Percentiles rank a stretch among this genome's conserved stretches.
Conservation (phyloP, 139 green algal genomes). For the Deuterostichococcus epilithicus region DNA sequence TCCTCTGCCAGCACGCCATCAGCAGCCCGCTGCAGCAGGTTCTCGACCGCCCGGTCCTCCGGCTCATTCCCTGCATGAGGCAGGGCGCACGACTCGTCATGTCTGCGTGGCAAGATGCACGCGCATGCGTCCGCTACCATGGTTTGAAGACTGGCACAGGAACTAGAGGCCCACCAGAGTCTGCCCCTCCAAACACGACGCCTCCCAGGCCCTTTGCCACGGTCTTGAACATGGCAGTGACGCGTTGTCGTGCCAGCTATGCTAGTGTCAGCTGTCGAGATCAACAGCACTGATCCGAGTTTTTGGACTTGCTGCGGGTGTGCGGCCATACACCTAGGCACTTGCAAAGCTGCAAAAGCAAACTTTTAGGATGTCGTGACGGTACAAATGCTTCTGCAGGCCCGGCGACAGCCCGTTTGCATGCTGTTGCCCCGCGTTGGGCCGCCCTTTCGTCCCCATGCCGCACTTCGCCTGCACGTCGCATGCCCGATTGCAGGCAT, state of each 20-base stretch:
- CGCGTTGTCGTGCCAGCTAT: not conserved
- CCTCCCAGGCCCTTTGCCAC: constrained; percentile 23
- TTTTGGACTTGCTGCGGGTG: not conserved
- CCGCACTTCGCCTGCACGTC: not conserved
- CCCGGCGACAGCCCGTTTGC: too few relatives aligned
- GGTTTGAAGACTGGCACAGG: not conserved
- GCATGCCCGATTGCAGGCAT: not conserved
- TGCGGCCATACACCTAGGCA: not conserved
- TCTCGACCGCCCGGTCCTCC: constrained; percentile 44
- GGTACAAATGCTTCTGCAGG: not conserved
- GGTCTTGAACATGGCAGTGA: not conserved
- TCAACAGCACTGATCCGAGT: not conserved
- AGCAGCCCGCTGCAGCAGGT: constrained; percentile 67
- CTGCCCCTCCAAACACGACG: not conserved
- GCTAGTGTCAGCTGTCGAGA: not conserved
- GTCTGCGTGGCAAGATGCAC: not conserved
- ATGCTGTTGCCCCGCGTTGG: too few relatives aligned
- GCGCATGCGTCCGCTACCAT: not conserved
- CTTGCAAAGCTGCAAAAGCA: not conserved
- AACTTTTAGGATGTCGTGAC: not conserved
- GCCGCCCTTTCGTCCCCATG: too few relatives aligned
- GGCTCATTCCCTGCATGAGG: not conserved
- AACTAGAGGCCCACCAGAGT: not conserved
- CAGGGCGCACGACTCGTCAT: too few relatives aligned
- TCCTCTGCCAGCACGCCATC: constrained; percentile 73